Conservation (phyloP, 768 basidiomycete species). For the Podaxis carcinomalis region DNA sequence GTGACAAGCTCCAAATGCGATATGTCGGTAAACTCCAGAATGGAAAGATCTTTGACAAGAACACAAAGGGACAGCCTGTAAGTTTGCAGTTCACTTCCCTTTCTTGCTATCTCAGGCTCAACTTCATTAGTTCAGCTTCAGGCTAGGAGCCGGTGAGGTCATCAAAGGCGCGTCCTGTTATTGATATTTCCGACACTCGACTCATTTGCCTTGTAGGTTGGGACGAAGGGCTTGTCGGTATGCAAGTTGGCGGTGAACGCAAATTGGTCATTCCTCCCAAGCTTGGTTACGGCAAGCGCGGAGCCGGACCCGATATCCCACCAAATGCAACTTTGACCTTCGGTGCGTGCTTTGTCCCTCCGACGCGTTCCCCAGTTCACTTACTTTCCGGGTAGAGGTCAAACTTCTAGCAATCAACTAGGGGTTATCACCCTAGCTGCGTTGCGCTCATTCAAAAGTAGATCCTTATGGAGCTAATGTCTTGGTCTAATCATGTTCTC, state of each 20-base stretch:
- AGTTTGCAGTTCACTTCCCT: constrained; percentile 21
- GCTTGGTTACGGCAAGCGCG: constrained; percentile 69
- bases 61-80: constrained; percentile 84
- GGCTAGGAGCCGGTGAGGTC: constrained; percentile 82
- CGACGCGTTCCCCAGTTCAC: neutral
- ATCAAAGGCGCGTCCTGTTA: constrained; percentile 64
- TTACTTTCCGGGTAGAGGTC: constrained; percentile 45
- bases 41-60: constrained; percentile 76
- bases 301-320: constrained; percentile 54
- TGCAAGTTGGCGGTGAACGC: constrained; percentile 90
- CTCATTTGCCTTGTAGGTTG: constrained; percentile 49
- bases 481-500: neutral
- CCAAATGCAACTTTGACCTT: constrained; percentile 78
- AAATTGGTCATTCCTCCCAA: constrained; percentile 67
- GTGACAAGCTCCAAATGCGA: constrained; percentile 78
- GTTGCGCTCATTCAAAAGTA: constrained; percentile 4
- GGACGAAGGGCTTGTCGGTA: constrained; percentile 90
- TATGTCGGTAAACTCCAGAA: constrained; percentile 88
- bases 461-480: constrained; percentile 4
- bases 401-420: constrained; percentile 69
- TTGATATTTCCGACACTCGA: neutral
- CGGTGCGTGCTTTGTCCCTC: constrained; percentile 42
- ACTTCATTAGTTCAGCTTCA: constrained; percentile 36
- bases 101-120: neutral
- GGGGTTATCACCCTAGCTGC: constrained; percentile 2